These are phyloP conservation scores for Picochlorum sp. DNA, from an alignment of 139 green algal species.

Conservation along the genomic window DNA sequence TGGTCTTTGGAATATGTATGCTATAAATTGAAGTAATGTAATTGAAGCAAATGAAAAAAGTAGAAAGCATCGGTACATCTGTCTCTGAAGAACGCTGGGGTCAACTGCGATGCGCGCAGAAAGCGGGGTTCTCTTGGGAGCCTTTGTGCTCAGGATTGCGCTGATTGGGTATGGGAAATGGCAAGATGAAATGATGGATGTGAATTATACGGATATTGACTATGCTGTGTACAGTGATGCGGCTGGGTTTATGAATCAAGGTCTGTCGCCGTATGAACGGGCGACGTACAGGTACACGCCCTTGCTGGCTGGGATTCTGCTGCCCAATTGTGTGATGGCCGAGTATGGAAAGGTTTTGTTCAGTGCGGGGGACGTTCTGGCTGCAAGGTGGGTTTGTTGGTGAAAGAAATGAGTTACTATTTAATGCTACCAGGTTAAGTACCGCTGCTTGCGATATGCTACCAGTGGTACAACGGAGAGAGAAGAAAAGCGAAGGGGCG, in stretches of 20 bases:
- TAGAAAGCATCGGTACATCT: not conserved
- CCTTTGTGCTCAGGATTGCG: conserved; percentile 22
- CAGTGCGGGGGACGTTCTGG: conserved; percentile 48
- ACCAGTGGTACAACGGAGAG: too few species aligned
- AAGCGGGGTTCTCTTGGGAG: conserved; percentile 12
- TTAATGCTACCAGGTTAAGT: too few species aligned
- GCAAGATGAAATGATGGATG: conserved; percentile 48
- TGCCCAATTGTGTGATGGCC: conserved; percentile 66
- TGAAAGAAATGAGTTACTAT: not conserved
- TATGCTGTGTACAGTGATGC: conserved; percentile 67
- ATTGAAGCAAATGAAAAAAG: too few species aligned
- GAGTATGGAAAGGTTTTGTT: conserved; percentile 87
- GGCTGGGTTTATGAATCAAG: conserved; percentile 18
- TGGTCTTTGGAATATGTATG: too few species aligned
- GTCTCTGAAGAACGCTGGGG: not conserved
- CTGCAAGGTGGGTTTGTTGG: conserved; percentile 7
- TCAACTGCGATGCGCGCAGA: not conserved
- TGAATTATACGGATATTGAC: conserved; percentile 91
- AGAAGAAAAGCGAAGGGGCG: too few species aligned
- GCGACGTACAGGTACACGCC: conserved; percentile 77
- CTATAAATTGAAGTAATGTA: too few species aligned
- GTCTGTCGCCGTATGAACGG: conserved; percentile 30
- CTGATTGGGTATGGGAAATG: conserved; percentile 44
- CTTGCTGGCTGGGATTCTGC: conserved; percentile 68
- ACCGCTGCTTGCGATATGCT: too few species aligned